phyloP scores from a whole-genome alignment of 176 grass and related monocot species.

The Alopecurus myosuroides region DNA sequence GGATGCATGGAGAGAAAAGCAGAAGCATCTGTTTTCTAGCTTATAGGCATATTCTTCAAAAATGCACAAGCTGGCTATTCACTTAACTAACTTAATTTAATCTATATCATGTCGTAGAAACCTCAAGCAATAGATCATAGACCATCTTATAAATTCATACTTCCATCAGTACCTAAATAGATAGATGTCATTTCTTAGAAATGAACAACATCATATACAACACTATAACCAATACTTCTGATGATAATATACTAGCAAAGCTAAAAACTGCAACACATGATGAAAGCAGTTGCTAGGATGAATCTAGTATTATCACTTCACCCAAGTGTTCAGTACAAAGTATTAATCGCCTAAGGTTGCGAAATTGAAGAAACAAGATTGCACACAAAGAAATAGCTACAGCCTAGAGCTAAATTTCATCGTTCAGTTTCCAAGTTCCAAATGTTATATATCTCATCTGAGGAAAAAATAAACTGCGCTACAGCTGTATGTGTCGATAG shows the following conservation, averaged over 20 bases:
- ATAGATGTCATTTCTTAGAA: not conserved
- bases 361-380: not conserved
- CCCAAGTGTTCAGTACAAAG: not conserved
- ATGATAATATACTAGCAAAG: not conserved
- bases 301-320: not conserved
- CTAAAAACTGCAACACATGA: not conserved
- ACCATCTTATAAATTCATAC: not conserved
- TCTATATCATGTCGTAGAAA: not conserved
- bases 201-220: not conserved
- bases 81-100: not conserved
- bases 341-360: not conserved
- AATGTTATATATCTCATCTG: not conserved
- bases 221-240: not conserved
- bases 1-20: not conserved
- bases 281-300: not conserved
- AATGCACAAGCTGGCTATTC: not conserved
- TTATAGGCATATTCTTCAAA: not conserved
- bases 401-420: not conserved
- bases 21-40: not conserved
- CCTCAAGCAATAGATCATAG: not conserved
- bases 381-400: not conserved
- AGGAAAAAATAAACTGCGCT: not conserved
- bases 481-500: not conserved
- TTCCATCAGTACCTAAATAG: not conserved
- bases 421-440: not conserved